A percentile compares a stretch with the other conserved stretches of the same genome.
phyloP scores from a whole-genome alignment of 371 early-diverging fungal species.

The Basidiobolus meristosporus region DNA sequence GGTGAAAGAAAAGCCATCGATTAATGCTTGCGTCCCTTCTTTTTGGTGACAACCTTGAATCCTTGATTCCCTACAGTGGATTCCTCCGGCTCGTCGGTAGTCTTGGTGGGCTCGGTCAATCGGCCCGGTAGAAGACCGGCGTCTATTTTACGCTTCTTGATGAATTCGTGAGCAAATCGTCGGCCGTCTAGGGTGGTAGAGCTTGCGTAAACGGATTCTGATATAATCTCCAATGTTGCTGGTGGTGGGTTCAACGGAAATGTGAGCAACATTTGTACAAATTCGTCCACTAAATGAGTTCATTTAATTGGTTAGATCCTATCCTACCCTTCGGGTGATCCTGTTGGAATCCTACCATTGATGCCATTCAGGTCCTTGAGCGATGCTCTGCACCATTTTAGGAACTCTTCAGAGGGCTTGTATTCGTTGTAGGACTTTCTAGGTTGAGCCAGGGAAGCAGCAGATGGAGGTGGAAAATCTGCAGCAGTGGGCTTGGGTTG shows the following conservation, averaged over 20 bases:
- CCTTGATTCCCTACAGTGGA: too few species aligned
- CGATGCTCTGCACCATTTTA: constrained; percentile 50
- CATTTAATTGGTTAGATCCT: neutral
- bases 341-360: constrained; percentile 16
- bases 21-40: too few species aligned
- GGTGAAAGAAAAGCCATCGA: too few species aligned
- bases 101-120: too few species aligned
- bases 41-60: too few species aligned
- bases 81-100: too few species aligned
- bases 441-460: constrained; percentile 7
- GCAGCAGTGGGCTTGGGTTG: constrained; percentile 1
- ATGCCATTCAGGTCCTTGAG: constrained; percentile 45
- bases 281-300: constrained; percentile 26
- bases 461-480: neutral
- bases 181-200: constrained; percentile 53
- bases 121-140: constrained; percentile 14
- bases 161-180: constrained; percentile 62
- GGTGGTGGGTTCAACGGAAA: constrained; percentile 55
- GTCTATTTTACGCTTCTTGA: constrained; percentile 57
- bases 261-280: constrained; percentile 52
- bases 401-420: constrained; percentile 48
- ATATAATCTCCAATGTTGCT: constrained; percentile 47
- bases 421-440: constrained; percentile 9
- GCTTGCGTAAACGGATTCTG: constrained; percentile 54
- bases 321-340: too few species aligned